These are phyloP conservation scores for Tetrahymena borealis DNA, from an alignment of 73 alveolate genomes.

Conservation along the genomic window DNA sequence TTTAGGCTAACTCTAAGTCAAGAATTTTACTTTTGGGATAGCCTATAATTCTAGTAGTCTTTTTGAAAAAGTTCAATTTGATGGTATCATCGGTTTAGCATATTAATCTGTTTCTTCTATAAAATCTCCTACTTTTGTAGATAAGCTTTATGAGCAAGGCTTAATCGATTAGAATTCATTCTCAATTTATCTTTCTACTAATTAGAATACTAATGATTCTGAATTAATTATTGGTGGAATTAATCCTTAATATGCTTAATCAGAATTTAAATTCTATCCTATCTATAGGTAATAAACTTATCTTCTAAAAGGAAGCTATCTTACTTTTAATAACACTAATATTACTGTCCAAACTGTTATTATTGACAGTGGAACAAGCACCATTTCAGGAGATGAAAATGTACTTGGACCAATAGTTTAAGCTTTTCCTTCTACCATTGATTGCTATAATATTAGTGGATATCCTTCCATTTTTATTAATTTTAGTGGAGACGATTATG, in stretches of 20 bases:
- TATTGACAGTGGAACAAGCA: not conserved
- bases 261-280: not conserved
- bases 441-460: not conserved
- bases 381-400: not conserved
- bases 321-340: not conserved
- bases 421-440: not conserved
- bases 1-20: not conserved
- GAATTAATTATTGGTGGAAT: not conserved
- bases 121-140: not conserved
- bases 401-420: not conserved
- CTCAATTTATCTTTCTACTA: not conserved
- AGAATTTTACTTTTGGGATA: not conserved
- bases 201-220: not conserved
- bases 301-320: not conserved
- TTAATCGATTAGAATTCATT: not conserved
- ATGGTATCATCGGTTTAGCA: not conserved
- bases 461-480: not conserved
- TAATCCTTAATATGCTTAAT: not conserved
- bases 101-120: not conserved
- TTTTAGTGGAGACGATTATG: not conserved
- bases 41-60: not conserved
- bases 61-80: not conserved
- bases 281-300: not conserved
- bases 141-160: not conserved
- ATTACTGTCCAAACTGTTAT: not conserved